phyloP scores from a whole-genome alignment of 371 early-diverging fungal genomes.

The Coemansia sp. region DNA sequence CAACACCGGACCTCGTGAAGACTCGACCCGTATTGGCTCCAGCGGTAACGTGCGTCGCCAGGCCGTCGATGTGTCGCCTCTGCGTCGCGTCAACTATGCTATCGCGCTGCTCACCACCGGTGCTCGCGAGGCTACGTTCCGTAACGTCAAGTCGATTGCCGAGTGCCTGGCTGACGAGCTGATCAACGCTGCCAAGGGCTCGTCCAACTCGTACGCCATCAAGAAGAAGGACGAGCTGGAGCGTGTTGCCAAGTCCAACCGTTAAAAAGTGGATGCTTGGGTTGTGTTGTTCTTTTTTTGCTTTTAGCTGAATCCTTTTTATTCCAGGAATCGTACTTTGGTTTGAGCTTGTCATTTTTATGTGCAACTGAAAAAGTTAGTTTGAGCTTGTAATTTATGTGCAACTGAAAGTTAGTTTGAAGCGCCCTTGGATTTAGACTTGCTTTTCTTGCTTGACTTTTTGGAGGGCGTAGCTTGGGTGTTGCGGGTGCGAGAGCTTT shows the following conservation, averaged over 20 bases:
- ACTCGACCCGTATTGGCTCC: conserved; percentile 99
- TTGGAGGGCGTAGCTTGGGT: background rate
- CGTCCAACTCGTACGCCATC: conserved; percentile 98
- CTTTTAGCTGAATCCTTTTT: conserved; percentile 1
- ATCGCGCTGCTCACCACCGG: conserved; percentile 96
- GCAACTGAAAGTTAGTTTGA: too few species aligned
- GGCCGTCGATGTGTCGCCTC: conserved; percentile 99
- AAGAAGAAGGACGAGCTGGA: conserved; percentile 99
- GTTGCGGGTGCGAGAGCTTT: background rate
- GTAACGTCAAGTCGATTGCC: conserved; percentile 98
- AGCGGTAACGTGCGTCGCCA: conserved; percentile 99
- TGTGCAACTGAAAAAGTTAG: too few species aligned
- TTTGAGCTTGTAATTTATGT: too few species aligned
- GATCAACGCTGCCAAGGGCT: conserved; percentile 99
- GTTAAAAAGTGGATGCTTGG: conserved; percentile 57
- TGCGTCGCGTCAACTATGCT: conserved; percentile 98
- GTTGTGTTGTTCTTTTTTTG: conserved; percentile 10
- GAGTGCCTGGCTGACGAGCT: conserved; percentile 99
- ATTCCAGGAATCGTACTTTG: too few species aligned
- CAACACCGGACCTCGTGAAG: conserved; percentile 99
- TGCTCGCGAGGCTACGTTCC: conserved; percentile 86
- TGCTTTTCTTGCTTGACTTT: background rate
- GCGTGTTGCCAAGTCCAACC: conserved; percentile 94
- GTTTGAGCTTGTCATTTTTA: too few species aligned
- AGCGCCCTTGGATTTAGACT: background rate